Percentiles rank a stretch among this genome's conserved stretches.
phyloP scores from a whole-genome alignment of 352 stramenopile species.

The Phytophthora fragariaefolia region DNA sequence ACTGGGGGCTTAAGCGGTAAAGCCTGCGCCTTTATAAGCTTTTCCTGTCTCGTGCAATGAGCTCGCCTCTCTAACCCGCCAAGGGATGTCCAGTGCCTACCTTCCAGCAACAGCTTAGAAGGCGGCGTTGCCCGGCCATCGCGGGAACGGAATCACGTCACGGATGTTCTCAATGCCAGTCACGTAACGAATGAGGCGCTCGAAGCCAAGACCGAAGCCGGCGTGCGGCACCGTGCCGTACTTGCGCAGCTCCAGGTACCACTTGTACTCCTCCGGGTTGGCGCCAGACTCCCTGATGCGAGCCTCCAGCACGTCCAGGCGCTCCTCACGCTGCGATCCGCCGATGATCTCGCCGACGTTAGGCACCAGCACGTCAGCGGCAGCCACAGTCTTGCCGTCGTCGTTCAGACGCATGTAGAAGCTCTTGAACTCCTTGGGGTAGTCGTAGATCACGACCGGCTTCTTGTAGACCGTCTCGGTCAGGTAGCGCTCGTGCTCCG shows the following conservation, averaged over 20 bases:
- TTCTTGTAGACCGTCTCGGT: constrained; percentile 91
- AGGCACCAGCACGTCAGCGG: constrained; percentile 97
- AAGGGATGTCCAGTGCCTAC: constrained; percentile 1
- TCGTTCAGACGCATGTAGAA: constrained; percentile 99
- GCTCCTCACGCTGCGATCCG: constrained; percentile 96
- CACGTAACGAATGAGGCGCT: constrained; percentile 98
- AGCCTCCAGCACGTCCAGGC: constrained; percentile 90
- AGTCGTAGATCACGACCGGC: constrained; percentile 98
- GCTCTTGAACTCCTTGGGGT: constrained; percentile 98
- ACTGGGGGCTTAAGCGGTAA: background rate
- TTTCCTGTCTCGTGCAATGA: background rate
- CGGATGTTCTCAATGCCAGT: constrained; percentile 99
- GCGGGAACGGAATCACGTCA: constrained; percentile 98
- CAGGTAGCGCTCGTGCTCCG: constrained; percentile 97
- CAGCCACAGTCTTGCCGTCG: constrained; percentile 96
- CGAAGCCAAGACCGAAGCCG: constrained; percentile 98
- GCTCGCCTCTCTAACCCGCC: constrained; percentile 14
- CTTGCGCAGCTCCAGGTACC: constrained; percentile 97
- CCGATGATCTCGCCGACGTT: constrained; percentile 98
- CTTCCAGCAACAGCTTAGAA: constrained; percentile 58
- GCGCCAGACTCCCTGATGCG: constrained; percentile 74
- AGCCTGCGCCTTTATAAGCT: constrained; percentile 15
- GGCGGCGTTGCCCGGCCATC: constrained; percentile 96
- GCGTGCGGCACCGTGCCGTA: constrained; percentile 96
- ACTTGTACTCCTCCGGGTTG: constrained; percentile 93